Evolutionary conservation across 1,139 yeast genomes (phyloP), one percentile per base, ranked within the genome.

Genomic region (Sporopachydermia cereana): DNA sequence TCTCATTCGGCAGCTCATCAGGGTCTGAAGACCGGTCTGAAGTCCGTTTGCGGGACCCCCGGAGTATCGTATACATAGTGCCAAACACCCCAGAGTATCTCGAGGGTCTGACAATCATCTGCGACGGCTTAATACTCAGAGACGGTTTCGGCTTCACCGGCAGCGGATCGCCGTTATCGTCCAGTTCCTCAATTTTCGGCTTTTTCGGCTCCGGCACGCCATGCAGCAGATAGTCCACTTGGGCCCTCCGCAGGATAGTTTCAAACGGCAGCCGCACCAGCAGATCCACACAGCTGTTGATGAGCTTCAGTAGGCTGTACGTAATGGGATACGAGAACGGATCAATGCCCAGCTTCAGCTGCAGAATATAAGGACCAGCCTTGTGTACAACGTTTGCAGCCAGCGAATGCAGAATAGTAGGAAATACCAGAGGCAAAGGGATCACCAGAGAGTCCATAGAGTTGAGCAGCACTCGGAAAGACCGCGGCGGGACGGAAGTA

Each of bases 201-300:
- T 34, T 34, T 36, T 60, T 52, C 3, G 49, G 47, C 21, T 48
- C 49, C 2, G 53, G 44, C 23, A 46, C 50, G 43, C 52, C 53
- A 36, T 43, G 43, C 41, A 79, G 54, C 49, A 86, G 67, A 58
- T 77, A 80, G 46, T 76, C 67, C 9, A 86, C 76, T 58, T 89
- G 96, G 16, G 91, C 86, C 53, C 96, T 79, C 48, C 94, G 72
- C 49, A 85, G 71, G 45, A 91, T 63, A 23, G 95, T 88, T 57
- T 91, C 98, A 47, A 88, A 74, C 2, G 98, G 98, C 49, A 91
- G 68, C 58, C 80, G 79, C 49, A 88, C 72, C 50, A 82, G 76
- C 41, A 89, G 69, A 53, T 86, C 95, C 54, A 75, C 51, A 16
- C 81, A 60, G 45, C 82, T 74, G 31, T 84, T 73, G 2, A 73